Conservation (phyloP, 352 stramenopile species). For the Phytopythium oedochilum region DNA sequence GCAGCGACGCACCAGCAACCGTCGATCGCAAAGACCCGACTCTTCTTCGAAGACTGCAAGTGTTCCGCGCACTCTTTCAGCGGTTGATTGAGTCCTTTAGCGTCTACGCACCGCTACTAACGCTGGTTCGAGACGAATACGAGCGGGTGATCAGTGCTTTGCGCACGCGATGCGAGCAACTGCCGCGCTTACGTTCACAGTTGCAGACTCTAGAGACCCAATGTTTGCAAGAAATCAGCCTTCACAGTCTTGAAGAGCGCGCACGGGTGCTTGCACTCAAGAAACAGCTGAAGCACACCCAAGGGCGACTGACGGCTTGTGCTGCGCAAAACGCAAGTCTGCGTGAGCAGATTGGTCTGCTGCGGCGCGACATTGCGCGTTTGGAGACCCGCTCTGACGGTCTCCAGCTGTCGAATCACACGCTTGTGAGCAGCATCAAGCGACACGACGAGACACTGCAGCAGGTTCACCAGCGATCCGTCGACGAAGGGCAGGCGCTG, state of each 20-base stretch:
- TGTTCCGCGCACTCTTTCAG: slow-evolving; percentile 49
- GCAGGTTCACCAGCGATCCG: slow-evolving; percentile 45
- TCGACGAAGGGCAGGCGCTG: slow-evolving; percentile 42
- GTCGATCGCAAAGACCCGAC: slow-evolving; percentile 2
- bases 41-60: slow-evolving; percentile 39
- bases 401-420: slow-evolving; percentile 43
- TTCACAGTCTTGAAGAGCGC: slow-evolving; percentile 37
- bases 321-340: slow-evolving; percentile 40
- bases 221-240: slow-evolving; percentile 51
- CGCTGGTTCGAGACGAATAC: slow-evolving; percentile 63
- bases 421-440: slow-evolving; percentile 60
- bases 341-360: slow-evolving; percentile 14
- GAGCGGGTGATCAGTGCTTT: slow-evolving; percentile 33
- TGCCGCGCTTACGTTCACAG: slow-evolving; percentile 44
- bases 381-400: slow-evolving; percentile 32
- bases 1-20: background rate
- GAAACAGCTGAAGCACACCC: slow-evolving; percentile 45
- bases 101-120: slow-evolving; percentile 57
- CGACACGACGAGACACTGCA: slow-evolving; percentile 71
- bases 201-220: slow-evolving; percentile 58
- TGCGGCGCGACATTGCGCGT: slow-evolving; percentile 22
- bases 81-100: slow-evolving; percentile 54
- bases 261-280: slow-evolving; percentile 29
- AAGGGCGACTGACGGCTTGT: slow-evolving; percentile 43
- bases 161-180: slow-evolving; percentile 26